These are phyloP conservation scores for Auriscalpium vulgare DNA, from an alignment of 768 basidiomycete species.

Conservation along the genomic window DNA sequence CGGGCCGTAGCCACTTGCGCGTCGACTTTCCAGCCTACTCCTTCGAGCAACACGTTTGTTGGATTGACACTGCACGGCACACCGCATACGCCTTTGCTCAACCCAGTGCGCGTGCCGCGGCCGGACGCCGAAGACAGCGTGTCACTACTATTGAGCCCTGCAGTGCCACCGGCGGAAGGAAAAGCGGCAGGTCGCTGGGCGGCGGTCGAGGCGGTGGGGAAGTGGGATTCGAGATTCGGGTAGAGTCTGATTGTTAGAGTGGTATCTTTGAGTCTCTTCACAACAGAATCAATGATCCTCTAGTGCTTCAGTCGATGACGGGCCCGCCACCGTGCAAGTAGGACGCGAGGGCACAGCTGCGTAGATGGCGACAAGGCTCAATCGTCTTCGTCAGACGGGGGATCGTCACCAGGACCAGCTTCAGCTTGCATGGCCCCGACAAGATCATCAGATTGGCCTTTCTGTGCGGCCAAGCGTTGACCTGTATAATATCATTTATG, in stretches of 20 bases:
- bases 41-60: conserved; percentile 27
- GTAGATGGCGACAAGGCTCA: conserved; percentile 16
- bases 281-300: too few species aligned
- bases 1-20: conserved; percentile 40
- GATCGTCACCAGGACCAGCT: conserved; percentile 42
- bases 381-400: conserved; percentile 57
- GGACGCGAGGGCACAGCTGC: too few species aligned
- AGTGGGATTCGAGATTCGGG: conserved; percentile 35
- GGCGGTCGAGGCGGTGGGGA: background rate
- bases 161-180: conserved; percentile 3
- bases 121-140: conserved; percentile 47
- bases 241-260: conserved; percentile 10
- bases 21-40: conserved; percentile 26
- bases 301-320: too few species aligned
- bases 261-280: too few species aligned
- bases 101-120: conserved; percentile 35
- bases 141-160: conserved; percentile 25
- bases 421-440: conserved; percentile 80
- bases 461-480: conserved; percentile 71
- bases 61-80: conserved; percentile 38
- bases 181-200: background rate
- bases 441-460: conserved; percentile 71
- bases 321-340: too few species aligned
- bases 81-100: conserved; percentile 37
- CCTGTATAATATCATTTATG: conserved; percentile 33